Evolutionary conservation across 164 flowering plant species (phyloP), one percentile per base, ranked within the genome.

Genomic region (Echeveria elegans): DNA sequence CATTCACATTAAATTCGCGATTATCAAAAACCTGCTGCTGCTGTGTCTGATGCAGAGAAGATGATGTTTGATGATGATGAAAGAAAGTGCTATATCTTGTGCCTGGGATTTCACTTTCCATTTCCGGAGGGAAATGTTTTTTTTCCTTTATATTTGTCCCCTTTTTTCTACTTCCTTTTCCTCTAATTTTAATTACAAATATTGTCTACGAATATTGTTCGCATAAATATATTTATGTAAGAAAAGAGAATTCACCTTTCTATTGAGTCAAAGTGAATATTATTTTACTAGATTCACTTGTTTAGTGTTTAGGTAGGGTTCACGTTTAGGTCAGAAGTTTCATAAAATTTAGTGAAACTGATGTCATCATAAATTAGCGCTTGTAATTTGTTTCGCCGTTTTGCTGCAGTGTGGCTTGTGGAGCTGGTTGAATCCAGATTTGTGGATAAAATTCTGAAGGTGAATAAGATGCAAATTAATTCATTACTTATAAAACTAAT

Each of bases 1-100:
- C 56, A n/a, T 50, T 50, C 56, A 50, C 56, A 50, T n/a, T 50
- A 50, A 50, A 50, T 50, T 50, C 26, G n/a, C 56, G 28, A n/a
- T 50, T n/a, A 50, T 50, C 56, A 50, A 23, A n/a, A 50, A 21
- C 56, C 37, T 34, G 37, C 53, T 18, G 56, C 53, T 18, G 56
- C 56, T 21, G 56, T 50, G 5, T 50, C 28, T 50, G 56, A 12
- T 50, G 56, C 56, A 50, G 28, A 50, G 56, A 50, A n/a, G 56
- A 50, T 50, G 56, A 21, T n/a, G 56, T 50, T 21, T 50, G 56
- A 23, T n/a, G 56, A 50, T 50, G 56, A 50, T 50, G 56, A 50
- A 7, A 50, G 28, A 50, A 26, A 45, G 26, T 24, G 56, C 6
- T 50, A 23, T 50, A 23, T 50, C 21, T n/a, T 50, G 56, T 50